Percentiles rank a stretch among this genome's conserved stretches.
These are phyloP conservation scores for Schizopora paradoxa DNA, from an alignment of 1,284 basidiomycete genomes.

Conservation along the genomic window DNA sequence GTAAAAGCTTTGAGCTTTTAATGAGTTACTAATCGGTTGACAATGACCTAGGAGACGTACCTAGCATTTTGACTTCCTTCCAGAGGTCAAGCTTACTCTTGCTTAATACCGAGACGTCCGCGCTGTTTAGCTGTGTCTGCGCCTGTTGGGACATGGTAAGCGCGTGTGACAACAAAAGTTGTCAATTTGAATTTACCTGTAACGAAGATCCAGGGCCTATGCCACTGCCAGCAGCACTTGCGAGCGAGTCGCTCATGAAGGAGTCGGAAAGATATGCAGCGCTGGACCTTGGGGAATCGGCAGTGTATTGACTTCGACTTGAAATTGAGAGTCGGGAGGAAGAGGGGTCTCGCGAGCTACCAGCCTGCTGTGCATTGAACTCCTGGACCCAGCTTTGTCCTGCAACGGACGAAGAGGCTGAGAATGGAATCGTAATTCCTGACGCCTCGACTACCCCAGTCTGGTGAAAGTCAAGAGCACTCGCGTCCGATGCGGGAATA, in stretches of 20 bases:
- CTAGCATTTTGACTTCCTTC: conserved; percentile 78
- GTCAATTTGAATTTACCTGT: too few species aligned
- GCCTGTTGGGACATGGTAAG: conserved; percentile 18
- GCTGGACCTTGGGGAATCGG: conserved; percentile 16
- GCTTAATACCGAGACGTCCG: conserved; percentile 33
- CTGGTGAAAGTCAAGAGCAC: conserved; percentile 4
- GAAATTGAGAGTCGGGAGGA: conserved; percentile 14
- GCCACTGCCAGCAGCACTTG: conserved; percentile 17
- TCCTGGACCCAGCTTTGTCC: conserved; percentile 52
- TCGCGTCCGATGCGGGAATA: conserved; percentile 19
- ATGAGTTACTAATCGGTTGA: background rate
- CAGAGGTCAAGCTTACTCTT: conserved; percentile 68
- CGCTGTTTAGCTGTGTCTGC: conserved; percentile 27
- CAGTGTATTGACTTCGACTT: conserved; percentile 4
- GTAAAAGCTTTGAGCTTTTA: conserved; percentile 60
- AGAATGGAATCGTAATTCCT: conserved; percentile 8
- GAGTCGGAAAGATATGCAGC: conserved; percentile 33
- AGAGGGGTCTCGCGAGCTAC: conserved; percentile 12
- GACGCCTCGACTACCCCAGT: too few species aligned
- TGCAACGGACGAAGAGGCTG: conserved; percentile 20
- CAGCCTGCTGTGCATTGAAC: conserved; percentile 25
- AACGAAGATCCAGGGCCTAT: background rate
- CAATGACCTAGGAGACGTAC: conserved; percentile 36
- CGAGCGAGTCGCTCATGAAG: conserved; percentile 24
- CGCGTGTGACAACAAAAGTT: too few species aligned